Base-by-base conservation (phyloP, 2,329 filamentous ascomycete genomes). In the Calcarisporium arbuscula region DNA sequence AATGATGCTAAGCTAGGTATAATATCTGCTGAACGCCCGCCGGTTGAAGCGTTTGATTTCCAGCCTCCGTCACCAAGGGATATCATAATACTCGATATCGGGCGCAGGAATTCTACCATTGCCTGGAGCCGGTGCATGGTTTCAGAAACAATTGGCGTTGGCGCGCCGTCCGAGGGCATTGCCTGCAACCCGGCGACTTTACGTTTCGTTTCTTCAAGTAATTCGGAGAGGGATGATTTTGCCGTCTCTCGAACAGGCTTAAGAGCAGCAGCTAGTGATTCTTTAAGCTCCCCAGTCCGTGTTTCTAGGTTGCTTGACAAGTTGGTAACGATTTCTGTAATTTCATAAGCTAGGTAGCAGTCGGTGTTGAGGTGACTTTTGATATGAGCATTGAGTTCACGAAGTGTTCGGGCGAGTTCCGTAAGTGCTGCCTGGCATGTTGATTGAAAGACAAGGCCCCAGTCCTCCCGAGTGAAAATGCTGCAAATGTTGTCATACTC, bases 61-160 rank as follows among this genome's bases (percentile, higher is more conserved):
- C 92, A 98, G 22, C 90, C 90, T 2, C 89, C 88, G 49, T 96
- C 89, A 14, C 92, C 92, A 8, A 98, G 65, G 1, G 89, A 95
- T 19, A 92, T 80, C 69, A 98, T 80, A 47, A 98, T 86, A 40
- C 85, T 90, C 4, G 85, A 85, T 15, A 98, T 74, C 2, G 92
- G 88, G 6, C 80, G 75, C 16, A 94, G 70, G 58, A 95, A 96
- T 35, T 82, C 78, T 2, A 89, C 85, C 77, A 98, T 85, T 11
- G 82, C 82, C 48, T 92, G 83, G 12, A 98, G 67, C 19, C 89
- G 80, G 42, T 80, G 81, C 80, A 96, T 90, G 5, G 84, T 86
- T 52, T 95, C 86, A 1, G 78, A 72, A 0, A 92, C 86, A 15
- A 95, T 65, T 2, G 87, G 78, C 4, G 92, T 69, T 0, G 88